Evolutionary conservation across 441 rosid species (phyloP), one percentile per base, ranked within the genome.

Genomic region (Aleurites moluccanus): DNA sequence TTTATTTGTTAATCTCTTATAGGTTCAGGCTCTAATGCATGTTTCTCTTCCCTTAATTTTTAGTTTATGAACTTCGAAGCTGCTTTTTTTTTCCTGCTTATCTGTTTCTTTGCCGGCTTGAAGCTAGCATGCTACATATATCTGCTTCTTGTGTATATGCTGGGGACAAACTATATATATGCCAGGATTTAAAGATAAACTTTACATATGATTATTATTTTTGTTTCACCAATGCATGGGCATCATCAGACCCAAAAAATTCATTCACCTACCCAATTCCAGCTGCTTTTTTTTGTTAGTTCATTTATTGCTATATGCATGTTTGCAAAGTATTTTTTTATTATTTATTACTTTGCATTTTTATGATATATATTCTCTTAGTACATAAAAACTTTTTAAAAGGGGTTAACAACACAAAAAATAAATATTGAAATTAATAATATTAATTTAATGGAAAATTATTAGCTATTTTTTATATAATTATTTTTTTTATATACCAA

Each of bases 31-130:
- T 63, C 60, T 65, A 72, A 28, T 53, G 61, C 44, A n/a, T 55
- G 27, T 35, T 65, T 52, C 44, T 63, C 45, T 42, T 66, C 21
- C 20, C 49, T 66, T 20, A 4, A 50, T 35, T 49, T 40, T 83
- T 77, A 38, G 85, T 87, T 82, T 82, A 80, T 80, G 69, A 79
- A 80, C 75, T 85, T 70, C 82, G 20, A 85, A 73, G 80, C 75
- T 40, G 30, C 75, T 72, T 75, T 18, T 82, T 82, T 60, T 77
- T 63, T 63, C 81, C 85, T 77, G 74, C n/a, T 80, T 61, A 70
- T 66, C 83, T 76, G 85, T 69, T 77, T 57, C 68, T 40, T 66
- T 82, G 84, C 85, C 75, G 69, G 80, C 59, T 72, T 73, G 52
- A 61, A 70, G 40, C 80, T 10, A 66, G 50, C 70, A 55, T 59